These are phyloP conservation scores for bread wheat (Triticum aestivum) DNA, from an alignment of 176 grass and related monocot genomes.

Conservation along the genomic window DNA sequence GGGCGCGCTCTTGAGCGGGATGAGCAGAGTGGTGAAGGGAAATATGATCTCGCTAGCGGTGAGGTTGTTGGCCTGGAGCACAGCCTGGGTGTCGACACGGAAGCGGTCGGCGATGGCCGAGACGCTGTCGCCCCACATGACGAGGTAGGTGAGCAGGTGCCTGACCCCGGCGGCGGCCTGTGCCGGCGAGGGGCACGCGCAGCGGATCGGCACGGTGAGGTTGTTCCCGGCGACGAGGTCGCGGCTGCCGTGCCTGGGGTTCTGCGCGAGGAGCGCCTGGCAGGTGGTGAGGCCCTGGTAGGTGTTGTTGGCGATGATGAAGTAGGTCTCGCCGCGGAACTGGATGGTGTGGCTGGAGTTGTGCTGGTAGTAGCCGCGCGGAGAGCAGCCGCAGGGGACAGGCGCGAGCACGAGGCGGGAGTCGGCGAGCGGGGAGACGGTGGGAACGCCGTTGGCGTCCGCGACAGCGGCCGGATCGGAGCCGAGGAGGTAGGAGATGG, in stretches of 20 bases:
- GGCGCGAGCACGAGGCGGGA: slow-evolving; percentile 49
- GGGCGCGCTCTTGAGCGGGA: slow-evolving; percentile 15
- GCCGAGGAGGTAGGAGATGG: slow-evolving; percentile 29
- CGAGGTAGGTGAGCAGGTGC: slow-evolving; percentile 52
- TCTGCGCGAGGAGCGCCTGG: slow-evolving; percentile 64
- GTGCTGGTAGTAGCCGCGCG: slow-evolving; percentile 56
- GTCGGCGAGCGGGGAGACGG: not conserved
- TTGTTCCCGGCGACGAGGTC: not conserved
- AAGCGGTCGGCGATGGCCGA: slow-evolving; percentile 40
- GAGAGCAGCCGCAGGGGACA: slow-evolving; percentile 44
- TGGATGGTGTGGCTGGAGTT: slow-evolving; percentile 40
- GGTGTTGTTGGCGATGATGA: slow-evolving; percentile 36
- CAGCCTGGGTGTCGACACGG: slow-evolving; percentile 13
- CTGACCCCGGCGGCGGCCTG: slow-evolving; percentile 39
- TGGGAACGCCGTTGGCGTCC: slow-evolving; percentile 8
- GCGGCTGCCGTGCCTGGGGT: slow-evolving; percentile 26
- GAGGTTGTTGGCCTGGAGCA: slow-evolving; percentile 51
- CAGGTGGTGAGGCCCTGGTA: slow-evolving; percentile 30
- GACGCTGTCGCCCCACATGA: slow-evolving; percentile 22
- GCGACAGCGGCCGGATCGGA: slow-evolving; percentile 23
- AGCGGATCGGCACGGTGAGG: slow-evolving; percentile 43
- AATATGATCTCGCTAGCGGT: slow-evolving; percentile 28
- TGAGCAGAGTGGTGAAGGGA: slow-evolving; percentile 54
- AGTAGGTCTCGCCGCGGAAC: slow-evolving; percentile 34
- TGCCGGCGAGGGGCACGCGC: slow-evolving; percentile 50